Percentiles rank a stretch among this genome's conserved stretches.
Evolutionary conservation across 2,329 filamentous ascomycete species (phyloP).

Genomic region (Pezicula radicicola): DNA sequence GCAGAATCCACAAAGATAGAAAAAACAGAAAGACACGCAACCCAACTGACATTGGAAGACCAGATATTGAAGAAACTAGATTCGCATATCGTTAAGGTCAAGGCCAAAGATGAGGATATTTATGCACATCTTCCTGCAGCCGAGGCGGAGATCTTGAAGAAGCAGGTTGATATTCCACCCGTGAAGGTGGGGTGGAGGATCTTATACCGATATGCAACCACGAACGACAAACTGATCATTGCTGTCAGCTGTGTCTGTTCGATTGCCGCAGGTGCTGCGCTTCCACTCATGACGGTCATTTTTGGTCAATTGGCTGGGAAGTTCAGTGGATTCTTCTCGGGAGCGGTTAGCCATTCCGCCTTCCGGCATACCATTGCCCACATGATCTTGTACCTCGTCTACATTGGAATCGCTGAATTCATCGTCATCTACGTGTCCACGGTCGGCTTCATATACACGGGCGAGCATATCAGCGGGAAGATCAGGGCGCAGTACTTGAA

Average conservation of each 20-base stretch:
- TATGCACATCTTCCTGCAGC: conserved; percentile 51
- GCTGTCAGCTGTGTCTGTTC: conserved; percentile 45
- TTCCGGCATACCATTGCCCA: conserved; percentile 60
- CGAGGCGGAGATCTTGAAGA: conserved; percentile 63
- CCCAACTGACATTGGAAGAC: not conserved
- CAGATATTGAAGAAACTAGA: not conserved
- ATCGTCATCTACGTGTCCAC: conserved; percentile 75
- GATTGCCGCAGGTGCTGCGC: conserved; percentile 51
- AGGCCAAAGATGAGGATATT: not conserved
- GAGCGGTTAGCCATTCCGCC: too few relatives aligned
- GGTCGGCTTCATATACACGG: conserved; percentile 87
- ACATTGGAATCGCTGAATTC: conserved; percentile 80
- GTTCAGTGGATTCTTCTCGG: too few relatives aligned
- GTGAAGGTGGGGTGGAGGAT: conserved; percentile 59
- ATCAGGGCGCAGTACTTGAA: conserved; percentile 81
- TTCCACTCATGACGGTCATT: conserved; percentile 65
- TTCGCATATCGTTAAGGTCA: not conserved
- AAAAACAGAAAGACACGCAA: not conserved
- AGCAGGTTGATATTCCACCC: conserved; percentile 61
- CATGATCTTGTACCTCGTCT: conserved; percentile 80
- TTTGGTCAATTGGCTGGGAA: conserved; percentile 24
- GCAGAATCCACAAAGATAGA: not conserved
- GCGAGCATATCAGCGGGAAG: conserved; percentile 75
- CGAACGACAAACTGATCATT: conserved; percentile 45
- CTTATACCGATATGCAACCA: conserved; percentile 51